Conservation (phyloP, 2,329 filamentous ascomycete species). For the Ophiostoma pallidulum region DNA sequence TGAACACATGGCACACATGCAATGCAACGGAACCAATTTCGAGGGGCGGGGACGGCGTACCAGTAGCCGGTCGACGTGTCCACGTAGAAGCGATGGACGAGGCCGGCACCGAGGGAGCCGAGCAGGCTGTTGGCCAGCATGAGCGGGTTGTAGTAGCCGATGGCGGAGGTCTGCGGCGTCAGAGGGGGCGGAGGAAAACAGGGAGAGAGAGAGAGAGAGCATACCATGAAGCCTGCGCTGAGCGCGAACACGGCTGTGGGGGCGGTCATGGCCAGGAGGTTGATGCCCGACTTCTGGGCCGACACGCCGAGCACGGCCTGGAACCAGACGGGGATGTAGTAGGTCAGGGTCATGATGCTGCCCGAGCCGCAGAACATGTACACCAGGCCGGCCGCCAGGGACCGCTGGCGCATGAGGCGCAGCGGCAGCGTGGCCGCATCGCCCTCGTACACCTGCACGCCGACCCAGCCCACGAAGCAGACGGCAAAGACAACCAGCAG, state of each 20-base stretch:
- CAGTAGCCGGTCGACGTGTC: slow-evolving; percentile 15
- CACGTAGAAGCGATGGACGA: slow-evolving; percentile 17
- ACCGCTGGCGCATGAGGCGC: slow-evolving; percentile 30
- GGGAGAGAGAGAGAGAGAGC: neutral
- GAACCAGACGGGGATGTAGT: slow-evolving; percentile 23
- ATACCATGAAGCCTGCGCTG: slow-evolving; percentile 13
- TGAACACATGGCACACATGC: too few species aligned
- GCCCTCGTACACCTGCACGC: slow-evolving; percentile 27
- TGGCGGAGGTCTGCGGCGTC: slow-evolving; percentile 9
- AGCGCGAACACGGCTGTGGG: slow-evolving; percentile 10
- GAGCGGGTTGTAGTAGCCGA: slow-evolving; percentile 24
- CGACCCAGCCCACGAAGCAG: slow-evolving; percentile 25
- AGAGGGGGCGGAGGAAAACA: neutral
- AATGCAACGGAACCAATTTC: too few species aligned
- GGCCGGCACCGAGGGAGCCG: slow-evolving; percentile 18
- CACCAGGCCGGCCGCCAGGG: slow-evolving; percentile 11
- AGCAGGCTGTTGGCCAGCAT: slow-evolving; percentile 18
- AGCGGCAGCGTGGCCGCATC: slow-evolving; percentile 34
- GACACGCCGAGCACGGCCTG: slow-evolving; percentile 20
- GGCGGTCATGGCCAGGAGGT: slow-evolving; percentile 13
- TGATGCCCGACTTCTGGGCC: slow-evolving; percentile 22
- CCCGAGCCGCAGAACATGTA: slow-evolving; percentile 13
- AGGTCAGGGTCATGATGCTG: slow-evolving; percentile 7
- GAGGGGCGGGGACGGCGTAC: neutral
- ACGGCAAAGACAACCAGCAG: slow-evolving; percentile 29